Percentiles rank a stretch among this genome's conserved stretches.
These are phyloP conservation scores for Dactylellina parvicollis DNA, from an alignment of 2,329 filamentous ascomycete genomes.

Conservation along the genomic window DNA sequence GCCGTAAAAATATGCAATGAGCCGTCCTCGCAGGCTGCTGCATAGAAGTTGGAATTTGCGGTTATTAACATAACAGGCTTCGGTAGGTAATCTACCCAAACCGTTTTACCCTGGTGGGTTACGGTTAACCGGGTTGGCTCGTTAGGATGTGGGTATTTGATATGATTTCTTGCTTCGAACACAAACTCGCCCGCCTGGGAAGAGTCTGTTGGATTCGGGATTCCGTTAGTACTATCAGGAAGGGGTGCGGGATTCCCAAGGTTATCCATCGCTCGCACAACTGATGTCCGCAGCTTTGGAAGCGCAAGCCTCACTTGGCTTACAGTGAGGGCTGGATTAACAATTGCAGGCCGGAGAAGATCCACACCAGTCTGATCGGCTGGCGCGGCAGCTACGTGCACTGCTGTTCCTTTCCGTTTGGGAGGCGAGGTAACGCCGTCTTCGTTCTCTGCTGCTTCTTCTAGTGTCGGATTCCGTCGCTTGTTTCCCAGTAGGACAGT, in stretches of 20 bases:
- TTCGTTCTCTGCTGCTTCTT: constrained; percentile 76
- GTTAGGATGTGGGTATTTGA: constrained; percentile 69
- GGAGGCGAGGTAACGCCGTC: constrained; percentile 62
- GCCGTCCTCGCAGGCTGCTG: constrained; percentile 91
- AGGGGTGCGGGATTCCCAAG: constrained; percentile 59
- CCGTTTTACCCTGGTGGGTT: constrained; percentile 77
- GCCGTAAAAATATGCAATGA: constrained; percentile 91
- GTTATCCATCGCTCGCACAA: constrained; percentile 79
- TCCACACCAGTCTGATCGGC: constrained; percentile 79
- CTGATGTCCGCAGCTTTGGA: constrained; percentile 83
- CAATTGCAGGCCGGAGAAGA: constrained; percentile 84
- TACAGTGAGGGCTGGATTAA: constrained; percentile 81
- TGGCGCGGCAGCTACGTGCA: constrained; percentile 77
- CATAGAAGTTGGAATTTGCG: constrained; percentile 90
- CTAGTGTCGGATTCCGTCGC: constrained; percentile 79
- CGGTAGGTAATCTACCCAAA: constrained; percentile 96
- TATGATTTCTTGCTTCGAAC: constrained; percentile 87
- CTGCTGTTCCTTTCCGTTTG: constrained; percentile 69
- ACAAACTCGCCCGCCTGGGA: constrained; percentile 69
- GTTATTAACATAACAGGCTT: constrained; percentile 87
- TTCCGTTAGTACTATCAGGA: constrained; percentile 53
- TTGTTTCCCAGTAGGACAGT: constrained; percentile 92
- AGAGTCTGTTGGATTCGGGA: constrained; percentile 59
- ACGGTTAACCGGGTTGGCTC: constrained; percentile 87
- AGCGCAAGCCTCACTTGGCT: constrained; percentile 88